Base-by-base conservation (phyloP, 2,329 filamentous ascomycete genomes). In the Monosporascus ibericus region DNA sequence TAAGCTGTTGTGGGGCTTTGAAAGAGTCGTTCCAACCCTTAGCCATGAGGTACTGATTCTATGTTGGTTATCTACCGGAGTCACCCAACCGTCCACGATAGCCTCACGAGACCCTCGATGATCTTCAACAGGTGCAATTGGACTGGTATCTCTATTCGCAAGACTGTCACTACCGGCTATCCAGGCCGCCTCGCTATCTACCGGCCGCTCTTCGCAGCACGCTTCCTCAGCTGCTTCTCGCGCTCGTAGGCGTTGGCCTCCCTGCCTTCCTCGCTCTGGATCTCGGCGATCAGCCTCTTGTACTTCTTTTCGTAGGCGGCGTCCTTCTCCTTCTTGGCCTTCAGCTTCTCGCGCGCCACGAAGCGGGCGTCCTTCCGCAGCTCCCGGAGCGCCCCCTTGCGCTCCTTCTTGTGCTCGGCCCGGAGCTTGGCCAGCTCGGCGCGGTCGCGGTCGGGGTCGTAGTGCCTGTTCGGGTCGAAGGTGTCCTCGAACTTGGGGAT, bases 291-390 rank as follows among this genome's bases (percentile, higher is more conserved):
- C 55, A 99, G 77, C 59, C 87, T 83, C 78, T 87, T 89, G 77
- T 92, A 95, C 80, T 97, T 97, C 78, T 88, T 89, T 78, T 97
- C 92, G 77, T 99, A 97, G 59, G 89, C 91, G 53, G 82, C 84
- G 76, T 97, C 94, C 75, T 84, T 86, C 75, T 89, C 88, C 80
- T 92, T 96, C 85, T 97, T 97, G 76, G 95, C 80, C 63, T 84
- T 82, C 64, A 99, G 77, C 71, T 89, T 88, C 80, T 96, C 92
- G 61, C 92, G 80, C 36, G 91, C 90, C 75, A 97, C 84, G 67
- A 99, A 97, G 70, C 88, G 90, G 51, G 91, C 88, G 65, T 99
- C 95, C 78, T 96, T 97, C 67, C 94, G 83, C 63, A 99, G 76
- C 73, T 99, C 94, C 62, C 94, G 83, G 77, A 99, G 81, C 6